phyloP scores from a whole-genome alignment of 768 basidiomycete species.

The Pleurotus pulmonarius region DNA sequence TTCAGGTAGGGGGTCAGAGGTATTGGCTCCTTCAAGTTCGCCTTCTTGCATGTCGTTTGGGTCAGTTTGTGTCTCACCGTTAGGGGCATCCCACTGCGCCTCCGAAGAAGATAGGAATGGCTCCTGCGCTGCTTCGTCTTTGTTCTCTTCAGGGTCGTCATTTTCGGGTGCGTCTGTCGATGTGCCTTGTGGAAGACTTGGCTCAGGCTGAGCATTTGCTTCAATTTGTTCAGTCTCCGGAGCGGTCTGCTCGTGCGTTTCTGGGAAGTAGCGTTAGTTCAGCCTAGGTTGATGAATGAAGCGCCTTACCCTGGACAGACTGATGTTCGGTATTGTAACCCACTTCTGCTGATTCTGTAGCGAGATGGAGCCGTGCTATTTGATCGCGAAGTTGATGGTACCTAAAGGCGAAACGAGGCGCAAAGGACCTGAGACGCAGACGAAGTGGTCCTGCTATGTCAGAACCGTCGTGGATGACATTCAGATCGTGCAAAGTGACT shows the following conservation, averaged over 20 bases:
- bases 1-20: neutral
- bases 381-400: constrained; percentile 64
- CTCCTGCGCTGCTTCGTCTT: neutral
- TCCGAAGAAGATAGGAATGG: neutral
- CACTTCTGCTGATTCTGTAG: constrained; percentile 9
- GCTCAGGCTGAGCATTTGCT: no score
- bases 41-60: neutral
- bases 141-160: neutral
- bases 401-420: constrained; percentile 63
- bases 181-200: neutral
- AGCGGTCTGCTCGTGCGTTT: neutral
- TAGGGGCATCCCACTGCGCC: neutral
- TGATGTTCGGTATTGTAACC: constrained; percentile 7
- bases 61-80: constrained; percentile 3
- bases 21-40: constrained; percentile 4
- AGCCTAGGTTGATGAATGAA: neutral
- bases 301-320: constrained; percentile 12
- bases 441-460: constrained; percentile 61
- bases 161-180: neutral
- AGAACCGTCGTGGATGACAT: constrained; percentile 64
- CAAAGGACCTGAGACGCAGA: constrained; percentile 41
- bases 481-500: constrained; percentile 68
- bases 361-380: constrained; percentile 28
- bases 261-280: no score
- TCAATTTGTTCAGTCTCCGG: neutral